phyloP scores from a whole-genome alignment of 768 basidiomycete genomes.

The Crassisporium funariophilum region DNA sequence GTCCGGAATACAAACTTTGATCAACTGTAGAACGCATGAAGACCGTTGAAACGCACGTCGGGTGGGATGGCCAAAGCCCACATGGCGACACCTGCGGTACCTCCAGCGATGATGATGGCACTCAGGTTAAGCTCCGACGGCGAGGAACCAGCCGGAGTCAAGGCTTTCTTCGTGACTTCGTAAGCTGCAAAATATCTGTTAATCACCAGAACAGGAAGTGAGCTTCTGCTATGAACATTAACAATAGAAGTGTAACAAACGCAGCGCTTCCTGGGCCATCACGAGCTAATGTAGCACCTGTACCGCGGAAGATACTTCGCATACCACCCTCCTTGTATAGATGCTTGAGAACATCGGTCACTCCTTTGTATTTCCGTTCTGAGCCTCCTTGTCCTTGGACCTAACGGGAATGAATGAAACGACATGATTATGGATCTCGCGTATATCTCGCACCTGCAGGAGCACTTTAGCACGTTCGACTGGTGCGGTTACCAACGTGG shows the following conservation, averaged over 20 bases:
- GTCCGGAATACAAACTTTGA: constrained; percentile 7
- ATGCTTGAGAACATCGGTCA: constrained; percentile 86
- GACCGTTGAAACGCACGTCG: constrained; percentile 61
- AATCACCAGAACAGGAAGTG: constrained; percentile 9
- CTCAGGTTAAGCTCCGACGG: constrained; percentile 81
- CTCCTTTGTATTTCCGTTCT: constrained; percentile 81
- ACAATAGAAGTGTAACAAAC: constrained; percentile 47
- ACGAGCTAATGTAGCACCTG: constrained; percentile 88
- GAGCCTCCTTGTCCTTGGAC: constrained; percentile 86
- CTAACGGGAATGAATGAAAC: constrained; percentile 35
- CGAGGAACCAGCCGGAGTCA: constrained; percentile 82
- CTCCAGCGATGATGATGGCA: constrained; percentile 89
- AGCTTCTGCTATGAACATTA: constrained; percentile 7
- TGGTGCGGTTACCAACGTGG: constrained; percentile 91
- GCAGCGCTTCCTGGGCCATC: constrained; percentile 97
- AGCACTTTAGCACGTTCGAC: constrained; percentile 97
- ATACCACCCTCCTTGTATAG: constrained; percentile 94
- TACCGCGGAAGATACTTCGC: constrained; percentile 89
- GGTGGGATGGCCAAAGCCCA: constrained; percentile 98
- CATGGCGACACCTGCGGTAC: constrained; percentile 96
- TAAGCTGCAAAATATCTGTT: constrained; percentile 95
- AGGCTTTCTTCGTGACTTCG: constrained; percentile 85
- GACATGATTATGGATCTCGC: background rate
- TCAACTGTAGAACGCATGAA: constrained; percentile 4
- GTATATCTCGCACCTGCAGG: constrained; percentile 63